Percentiles rank a stretch among this genome's conserved stretches.
phyloP scores from a whole-genome alignment of 2,329 filamentous ascomycete species.

The Whalleya microplaca region DNA sequence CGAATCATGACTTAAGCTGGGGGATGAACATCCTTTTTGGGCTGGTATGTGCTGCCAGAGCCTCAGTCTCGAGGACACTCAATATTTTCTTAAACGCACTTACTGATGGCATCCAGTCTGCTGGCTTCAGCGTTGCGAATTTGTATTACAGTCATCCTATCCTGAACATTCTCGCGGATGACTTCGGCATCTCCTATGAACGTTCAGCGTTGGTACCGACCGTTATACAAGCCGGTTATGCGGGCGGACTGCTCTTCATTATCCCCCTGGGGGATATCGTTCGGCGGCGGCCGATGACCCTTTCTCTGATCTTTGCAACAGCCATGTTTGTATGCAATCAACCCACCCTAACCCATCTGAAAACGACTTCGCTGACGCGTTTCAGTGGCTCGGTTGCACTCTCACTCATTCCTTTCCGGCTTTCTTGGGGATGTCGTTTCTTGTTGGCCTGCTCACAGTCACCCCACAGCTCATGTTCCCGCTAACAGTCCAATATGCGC shows the following conservation, averaged over 20 bases:
- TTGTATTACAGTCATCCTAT: constrained; percentile 84
- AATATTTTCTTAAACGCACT: neutral
- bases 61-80: neutral
- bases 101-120: constrained; percentile 42
- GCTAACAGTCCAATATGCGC: constrained; percentile 77
- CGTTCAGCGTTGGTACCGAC: constrained; percentile 71
- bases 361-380: constrained; percentile 1
- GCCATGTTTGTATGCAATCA: constrained; percentile 62
- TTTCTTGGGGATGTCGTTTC: constrained; percentile 73
- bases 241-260: constrained; percentile 71
- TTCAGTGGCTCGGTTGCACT: constrained; percentile 70
- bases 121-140: constrained; percentile 75
- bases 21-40: constrained; percentile 34
- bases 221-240: constrained; percentile 79
- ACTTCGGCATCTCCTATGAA: constrained; percentile 73
- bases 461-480: constrained; percentile 82
- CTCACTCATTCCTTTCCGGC: constrained; percentile 65
- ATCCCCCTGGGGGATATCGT: constrained; percentile 77
- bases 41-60: constrained; percentile 35
- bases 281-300: constrained; percentile 69
- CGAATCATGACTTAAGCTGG: constrained; percentile 34
- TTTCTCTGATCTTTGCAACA: constrained; percentile 69
- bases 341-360: neutral
- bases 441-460: constrained; percentile 77
- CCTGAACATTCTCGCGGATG: constrained; percentile 71